These are phyloP conservation scores for Cladosporium sphaerospermum DNA, from an alignment of 2,329 filamentous ascomycete species.

Conservation along the genomic window DNA sequence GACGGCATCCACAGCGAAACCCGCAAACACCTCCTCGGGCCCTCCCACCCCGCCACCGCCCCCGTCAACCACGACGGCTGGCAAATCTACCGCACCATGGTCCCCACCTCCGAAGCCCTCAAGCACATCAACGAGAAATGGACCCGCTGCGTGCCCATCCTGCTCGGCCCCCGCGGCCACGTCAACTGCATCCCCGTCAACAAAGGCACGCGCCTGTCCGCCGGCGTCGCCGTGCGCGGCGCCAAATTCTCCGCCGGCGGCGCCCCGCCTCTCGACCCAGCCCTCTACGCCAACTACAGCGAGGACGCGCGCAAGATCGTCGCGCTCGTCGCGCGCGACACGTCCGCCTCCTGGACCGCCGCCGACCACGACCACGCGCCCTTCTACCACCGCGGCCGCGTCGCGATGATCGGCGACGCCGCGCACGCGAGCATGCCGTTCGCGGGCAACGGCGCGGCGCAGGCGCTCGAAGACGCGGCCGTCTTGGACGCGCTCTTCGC, in stretches of 20 bases:
- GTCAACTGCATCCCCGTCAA: conserved; percentile 30
- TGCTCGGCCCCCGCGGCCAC: conserved; percentile 28
- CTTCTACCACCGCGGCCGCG: conserved; percentile 24
- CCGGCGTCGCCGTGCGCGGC: conserved; percentile 25
- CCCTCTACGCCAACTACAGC: conserved; percentile 23
- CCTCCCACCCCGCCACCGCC: conserved; percentile 26
- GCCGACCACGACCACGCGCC: conserved; percentile 31
- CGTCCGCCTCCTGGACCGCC: conserved; percentile 25
- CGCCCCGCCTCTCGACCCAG: conserved; percentile 19
- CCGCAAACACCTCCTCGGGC: conserved; percentile 37
- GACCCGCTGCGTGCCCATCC: conserved; percentile 26
- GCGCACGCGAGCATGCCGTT: conserved; percentile 35
- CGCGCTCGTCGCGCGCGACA: conserved; percentile 23
- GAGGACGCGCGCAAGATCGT: conserved; percentile 25
- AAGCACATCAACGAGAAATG: conserved; percentile 27
- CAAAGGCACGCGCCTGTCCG: conserved; percentile 24
- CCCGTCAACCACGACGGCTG: conserved; percentile 29
- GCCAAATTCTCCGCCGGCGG: conserved; percentile 18
- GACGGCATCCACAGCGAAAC: conserved; percentile 50
- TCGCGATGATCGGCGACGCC: conserved; percentile 35
- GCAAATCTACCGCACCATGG: conserved; percentile 28
- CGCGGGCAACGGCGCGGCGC: conserved; percentile 33
- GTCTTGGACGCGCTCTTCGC: conserved; percentile 29
- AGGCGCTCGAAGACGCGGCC: conserved; percentile 35
- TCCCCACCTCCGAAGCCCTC: conserved; percentile 24